Evolutionary conservation across 2,329 filamentous ascomycete genomes (phyloP).

Genomic region (Aspergillus clavatus): DNA sequence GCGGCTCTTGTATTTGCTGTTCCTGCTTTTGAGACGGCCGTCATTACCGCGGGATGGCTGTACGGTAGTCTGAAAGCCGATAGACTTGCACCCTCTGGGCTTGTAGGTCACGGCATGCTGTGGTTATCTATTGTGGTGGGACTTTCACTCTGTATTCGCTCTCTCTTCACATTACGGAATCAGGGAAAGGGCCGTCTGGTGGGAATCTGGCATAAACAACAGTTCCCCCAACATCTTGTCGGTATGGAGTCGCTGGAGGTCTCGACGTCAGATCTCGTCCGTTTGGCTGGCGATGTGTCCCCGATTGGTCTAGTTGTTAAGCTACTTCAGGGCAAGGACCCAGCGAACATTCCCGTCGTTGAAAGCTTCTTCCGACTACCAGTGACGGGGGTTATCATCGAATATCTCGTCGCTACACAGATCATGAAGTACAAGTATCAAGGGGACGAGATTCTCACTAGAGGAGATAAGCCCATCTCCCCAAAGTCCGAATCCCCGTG

Average conservation of each 20-base stretch:
- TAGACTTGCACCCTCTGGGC: neutral
- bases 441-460: neutral
- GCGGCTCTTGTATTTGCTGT: neutral
- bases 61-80: conserved; percentile 1
- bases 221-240: neutral
- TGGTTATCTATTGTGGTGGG: neutral
- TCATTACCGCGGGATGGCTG: conserved; percentile 1
- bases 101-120: neutral
- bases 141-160: neutral
- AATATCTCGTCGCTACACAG: conserved; percentile 1
- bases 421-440: conserved; percentile 1
- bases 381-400: neutral
- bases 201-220: neutral
- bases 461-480: neutral
- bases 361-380: conserved; percentile 2
- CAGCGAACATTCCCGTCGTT: neutral
- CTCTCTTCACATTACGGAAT: neutral
- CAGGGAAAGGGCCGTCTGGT: neutral
- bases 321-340: neutral
- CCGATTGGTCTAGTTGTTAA: neutral
- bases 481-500: conserved; percentile 3
- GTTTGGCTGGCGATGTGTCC: neutral
- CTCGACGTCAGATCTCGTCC: neutral
- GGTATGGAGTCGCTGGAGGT: conserved; percentile 1
- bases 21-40: neutral